These are phyloP conservation scores for Didymella lethalis DNA, from an alignment of 2,329 filamentous ascomycete genomes.

Conservation along the genomic window DNA sequence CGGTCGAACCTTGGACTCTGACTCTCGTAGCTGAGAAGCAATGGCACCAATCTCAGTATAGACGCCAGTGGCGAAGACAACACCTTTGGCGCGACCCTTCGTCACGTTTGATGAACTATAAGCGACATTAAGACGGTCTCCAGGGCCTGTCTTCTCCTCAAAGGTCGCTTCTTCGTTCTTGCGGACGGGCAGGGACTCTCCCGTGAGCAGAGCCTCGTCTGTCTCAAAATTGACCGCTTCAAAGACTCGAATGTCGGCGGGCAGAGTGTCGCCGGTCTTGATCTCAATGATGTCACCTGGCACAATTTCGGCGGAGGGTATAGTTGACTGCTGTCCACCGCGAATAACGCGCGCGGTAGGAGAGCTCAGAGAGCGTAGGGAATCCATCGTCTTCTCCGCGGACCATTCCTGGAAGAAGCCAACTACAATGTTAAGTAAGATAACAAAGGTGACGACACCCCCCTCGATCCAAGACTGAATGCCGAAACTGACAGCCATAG, in stretches of 20 bases:
- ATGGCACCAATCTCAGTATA: conserved; percentile 77
- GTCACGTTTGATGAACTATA: conserved; percentile 71
- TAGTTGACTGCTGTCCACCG: conserved; percentile 60
- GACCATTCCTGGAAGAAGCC: conserved; percentile 58
- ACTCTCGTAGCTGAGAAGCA: conserved; percentile 70
- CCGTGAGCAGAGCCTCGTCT: conserved; percentile 75
- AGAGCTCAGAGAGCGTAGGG: conserved; percentile 56
- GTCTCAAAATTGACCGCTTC: conserved; percentile 77
- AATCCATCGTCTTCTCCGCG: conserved; percentile 61
- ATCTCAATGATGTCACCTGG: conserved; percentile 71
- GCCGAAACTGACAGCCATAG: conserved; percentile 59
- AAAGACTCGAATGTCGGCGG: conserved; percentile 69
- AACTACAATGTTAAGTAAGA: conserved; percentile 56
- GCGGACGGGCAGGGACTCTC: conserved; percentile 71
- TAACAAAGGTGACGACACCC: conserved; percentile 57
- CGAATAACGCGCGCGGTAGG: conserved; percentile 59
- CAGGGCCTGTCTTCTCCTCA: conserved; percentile 63
- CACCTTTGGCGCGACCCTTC: conserved; percentile 71
- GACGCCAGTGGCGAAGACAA: conserved; percentile 74
- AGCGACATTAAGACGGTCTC: conserved; percentile 73
- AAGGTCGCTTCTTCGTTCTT: conserved; percentile 68
- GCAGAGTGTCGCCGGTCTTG: conserved; percentile 71
- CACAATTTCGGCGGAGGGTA: conserved; percentile 67
- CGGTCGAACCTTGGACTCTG: conserved; percentile 44
- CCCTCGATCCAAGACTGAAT: conserved; percentile 59